phyloP scores from a whole-genome alignment of 768 basidiomycete species.

The Rhizopogon salebrosus region DNA sequence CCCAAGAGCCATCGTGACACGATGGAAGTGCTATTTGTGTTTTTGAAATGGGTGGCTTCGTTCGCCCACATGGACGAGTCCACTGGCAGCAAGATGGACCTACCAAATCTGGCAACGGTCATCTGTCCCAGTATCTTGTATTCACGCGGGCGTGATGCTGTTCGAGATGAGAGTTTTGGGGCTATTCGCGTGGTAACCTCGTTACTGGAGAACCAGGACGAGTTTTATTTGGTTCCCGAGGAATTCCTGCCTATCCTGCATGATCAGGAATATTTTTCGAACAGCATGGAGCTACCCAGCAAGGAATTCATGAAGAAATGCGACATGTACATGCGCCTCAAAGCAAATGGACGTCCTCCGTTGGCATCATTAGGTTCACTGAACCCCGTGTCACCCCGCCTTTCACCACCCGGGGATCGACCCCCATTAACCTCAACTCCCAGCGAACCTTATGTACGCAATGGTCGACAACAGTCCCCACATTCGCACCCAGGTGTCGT shows the following conservation, averaged over 20 bases:
- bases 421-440: constrained; percentile 36
- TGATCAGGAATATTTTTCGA: constrained; percentile 90
- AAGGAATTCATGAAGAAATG: constrained; percentile 97
- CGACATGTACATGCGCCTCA: constrained; percentile 81
- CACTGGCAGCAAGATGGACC: constrained; percentile 98
- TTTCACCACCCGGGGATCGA: constrained; percentile 41
- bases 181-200: constrained; percentile 83
- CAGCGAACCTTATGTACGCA: constrained; percentile 32
- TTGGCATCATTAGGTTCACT: constrained; percentile 25
- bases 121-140: constrained; percentile 98
- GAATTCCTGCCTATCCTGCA: constrained; percentile 84
- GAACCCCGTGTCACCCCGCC: constrained; percentile 11
- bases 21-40: constrained; percentile 95
- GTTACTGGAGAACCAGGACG: constrained; percentile 89
- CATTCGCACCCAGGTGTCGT: constrained; percentile 34
- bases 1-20: constrained; percentile 96
- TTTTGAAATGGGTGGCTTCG: constrained; percentile 98
- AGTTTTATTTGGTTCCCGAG: constrained; percentile 90
- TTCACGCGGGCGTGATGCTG: constrained; percentile 77
- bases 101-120: constrained; percentile 92
- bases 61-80: constrained; percentile 98
- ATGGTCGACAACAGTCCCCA: constrained; percentile 35
- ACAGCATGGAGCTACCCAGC: constrained; percentile 81
- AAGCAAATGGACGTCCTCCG: constrained; percentile 49
- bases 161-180: constrained; percentile 88